Evolutionary conservation across 192 early-diverging fungal species (phyloP).

Genomic region (Coemansia sp.): DNA sequence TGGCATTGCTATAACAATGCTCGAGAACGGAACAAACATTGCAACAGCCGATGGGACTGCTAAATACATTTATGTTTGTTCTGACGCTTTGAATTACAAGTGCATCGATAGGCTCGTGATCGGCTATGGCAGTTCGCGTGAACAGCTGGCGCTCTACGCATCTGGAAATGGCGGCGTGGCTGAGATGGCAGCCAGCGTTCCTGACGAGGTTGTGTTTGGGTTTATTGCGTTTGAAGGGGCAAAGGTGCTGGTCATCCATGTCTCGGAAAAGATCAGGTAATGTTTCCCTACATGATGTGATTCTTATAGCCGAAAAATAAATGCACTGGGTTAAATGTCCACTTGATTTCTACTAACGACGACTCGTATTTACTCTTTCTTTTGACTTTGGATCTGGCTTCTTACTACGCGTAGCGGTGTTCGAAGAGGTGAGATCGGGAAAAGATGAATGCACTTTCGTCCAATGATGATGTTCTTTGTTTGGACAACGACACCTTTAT

Average conservation of each 20-base stretch:
- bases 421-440: slow-evolving; percentile 4
- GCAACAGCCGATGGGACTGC: no score
- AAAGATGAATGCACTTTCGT: no score
- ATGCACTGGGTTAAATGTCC: background rate
- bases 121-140: slow-evolving; percentile 45
- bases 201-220: slow-evolving; percentile 40
- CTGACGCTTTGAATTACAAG: background rate
- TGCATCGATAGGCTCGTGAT: slow-evolving; percentile 38
- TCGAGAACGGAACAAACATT: no score
- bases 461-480: no score
- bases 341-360: background rate
- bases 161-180: slow-evolving; percentile 31
- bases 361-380: background rate
- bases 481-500: background rate
- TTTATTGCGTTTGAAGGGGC: slow-evolving; percentile 47
- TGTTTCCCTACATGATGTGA: no score
- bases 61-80: no score
- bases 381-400: background rate
- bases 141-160: slow-evolving; percentile 38
- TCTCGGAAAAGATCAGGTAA: slow-evolving; percentile 53
- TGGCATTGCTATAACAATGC: background rate
- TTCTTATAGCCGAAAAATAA: background rate
- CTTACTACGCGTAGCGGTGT: slow-evolving; percentile 24
- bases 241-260: slow-evolving; percentile 47
- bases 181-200: slow-evolving; percentile 43